Base-by-base conservation (phyloP, 306 rosid genomes). In the Vigna trinervia region DNA sequence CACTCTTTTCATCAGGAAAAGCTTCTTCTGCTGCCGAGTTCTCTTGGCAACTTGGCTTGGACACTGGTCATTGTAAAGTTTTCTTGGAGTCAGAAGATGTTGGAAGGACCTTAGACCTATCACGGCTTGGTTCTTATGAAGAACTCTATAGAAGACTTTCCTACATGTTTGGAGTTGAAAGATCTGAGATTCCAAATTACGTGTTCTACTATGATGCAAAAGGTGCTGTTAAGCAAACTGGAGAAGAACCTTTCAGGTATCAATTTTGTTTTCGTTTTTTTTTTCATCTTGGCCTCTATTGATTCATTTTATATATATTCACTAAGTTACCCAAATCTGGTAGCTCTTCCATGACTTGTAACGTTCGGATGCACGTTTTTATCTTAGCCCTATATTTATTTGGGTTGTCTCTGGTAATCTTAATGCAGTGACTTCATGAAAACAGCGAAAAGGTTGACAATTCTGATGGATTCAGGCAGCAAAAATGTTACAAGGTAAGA, bases 61-160 rank as follows among this genome's bases (percentile, higher is more conserved):
- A 92, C 47, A 90, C 86, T 0, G 95, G 97, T 78, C 98, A 88
- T 78, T 95, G 98, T 79, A 92, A 95, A 85, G 98, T 95, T 5
- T 95, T 92, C 78, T 65, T 90, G 96, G 97, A 95, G 75, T 92
- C 97, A 0, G 97, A 95, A 80, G 97, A 95, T 30, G 95, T 95
- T 22, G 97, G 98, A 50, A 85, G 96, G 43, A 92, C 93, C 7
- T 84, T 95, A 8, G 94, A 95, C 77, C 86, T 95, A n/a, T 84
- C 93, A 0, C 63, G 62, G 75, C 78, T 95, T 4, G 77, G 88
- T 64, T 95, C 98, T 14, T 95, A 92, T 41, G 97, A 92, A 67
- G 98, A 90, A 77, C 85, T 95, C 12, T 82, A 95, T 71, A 64
- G 72, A 86, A 87, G 73, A 81, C 90, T 95, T 8, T 90, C 91